Base-by-base conservation (phyloP, 148 eudicot species). In the Salicornia ramosissima region DNA sequence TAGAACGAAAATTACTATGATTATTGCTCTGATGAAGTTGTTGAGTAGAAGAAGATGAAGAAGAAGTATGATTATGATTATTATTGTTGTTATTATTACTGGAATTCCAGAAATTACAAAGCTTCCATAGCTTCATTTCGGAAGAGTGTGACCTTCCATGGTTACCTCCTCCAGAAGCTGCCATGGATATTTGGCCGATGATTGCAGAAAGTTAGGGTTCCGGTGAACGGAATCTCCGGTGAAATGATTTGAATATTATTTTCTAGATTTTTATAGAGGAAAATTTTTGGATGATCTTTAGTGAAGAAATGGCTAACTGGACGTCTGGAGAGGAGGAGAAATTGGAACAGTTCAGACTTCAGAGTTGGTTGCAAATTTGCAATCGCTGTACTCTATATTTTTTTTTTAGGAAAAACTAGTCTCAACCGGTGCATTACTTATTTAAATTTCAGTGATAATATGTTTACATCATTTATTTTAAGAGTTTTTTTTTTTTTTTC, bases 61-160 rank as follows among this genome's bases (percentile, higher is more conserved):
- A 80, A 25, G 90, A 79, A 16, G 85, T 47, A n/a, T 80, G 77
- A 58, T 68, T 65, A 0, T 30, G n/a, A 29, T 43, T n/a, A 6
- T 12, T 33, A n/a, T 10, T 40, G 39, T 22, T 40, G 40, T 12
- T 33, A n/a, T 10, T 40, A 62, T 22, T 40, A 22, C 19, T 63
- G 1, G 87, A 81, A 30, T 85, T 82, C 96, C 91, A 89, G 64
- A 86, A 82, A 22, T 74, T 81, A 50, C 87, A 89, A 0, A 89
- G 73, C 74, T 72, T 67, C 87, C 89, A 85, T 12, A 78, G 63
- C 65, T 76, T 83, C 15, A 43, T 61, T 18, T 80, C 87, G 2
- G 72, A 55, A 0, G 82, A 73, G 61, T 26, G 58, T 0, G 77
- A 40, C 55, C 45, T 71, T 56, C 57, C 21, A 34, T 61, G 72